Evolutionary conservation across 192 early-diverging fungal genomes (phyloP).

Genomic region (Kickxella alabastrina): DNA sequence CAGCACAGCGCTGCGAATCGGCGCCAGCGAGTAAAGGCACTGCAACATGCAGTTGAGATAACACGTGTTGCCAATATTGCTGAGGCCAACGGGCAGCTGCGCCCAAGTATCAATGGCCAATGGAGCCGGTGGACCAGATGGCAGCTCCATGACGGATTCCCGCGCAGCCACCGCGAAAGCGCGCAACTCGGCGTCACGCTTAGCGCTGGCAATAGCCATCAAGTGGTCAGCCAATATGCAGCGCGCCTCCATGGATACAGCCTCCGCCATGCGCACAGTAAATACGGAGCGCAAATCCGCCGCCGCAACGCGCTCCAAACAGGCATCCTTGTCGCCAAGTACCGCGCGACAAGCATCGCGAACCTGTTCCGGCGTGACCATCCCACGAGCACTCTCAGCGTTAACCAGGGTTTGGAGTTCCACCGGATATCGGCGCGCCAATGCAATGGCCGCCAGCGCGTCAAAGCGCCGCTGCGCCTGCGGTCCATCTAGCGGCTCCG

Average conservation of each 20-base stretch:
- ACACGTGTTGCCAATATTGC: conserved; percentile 86
- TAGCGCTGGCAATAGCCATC: conserved; percentile 14
- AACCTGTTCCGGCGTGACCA: conserved; percentile 46
- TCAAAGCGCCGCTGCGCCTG: conserved; percentile 45
- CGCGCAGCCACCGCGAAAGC: conserved; percentile 23
- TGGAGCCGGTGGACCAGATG: conserved; percentile 5
- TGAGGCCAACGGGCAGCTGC: conserved; percentile 64
- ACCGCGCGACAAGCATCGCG: conserved; percentile 44
- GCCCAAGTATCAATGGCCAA: conserved; percentile 30
- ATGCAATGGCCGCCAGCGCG: conserved; percentile 33
- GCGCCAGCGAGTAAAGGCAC: conserved; percentile 65
- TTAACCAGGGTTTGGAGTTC: conserved; percentile 49
- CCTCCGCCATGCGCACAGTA: conserved; percentile 31
- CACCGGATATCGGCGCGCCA: conserved; percentile 27
- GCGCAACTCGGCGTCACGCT: conserved; percentile 16
- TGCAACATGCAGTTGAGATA: conserved; percentile 84
- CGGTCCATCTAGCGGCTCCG: conserved; percentile 14
- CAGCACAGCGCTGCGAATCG: conserved; percentile 61
- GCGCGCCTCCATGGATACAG: conserved; percentile 26
- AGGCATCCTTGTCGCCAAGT: conserved; percentile 30
- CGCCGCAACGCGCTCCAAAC: too few relatives aligned
- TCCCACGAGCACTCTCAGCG: conserved; percentile 52
- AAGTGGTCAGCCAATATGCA: conserved; percentile 27
- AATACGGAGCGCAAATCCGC: conserved; percentile 24
- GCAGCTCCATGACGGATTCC: conserved; percentile 1